Evolutionary conservation across 75 land plant species (phyloP).

Genomic region (Selaginella tamariscina): DNA sequence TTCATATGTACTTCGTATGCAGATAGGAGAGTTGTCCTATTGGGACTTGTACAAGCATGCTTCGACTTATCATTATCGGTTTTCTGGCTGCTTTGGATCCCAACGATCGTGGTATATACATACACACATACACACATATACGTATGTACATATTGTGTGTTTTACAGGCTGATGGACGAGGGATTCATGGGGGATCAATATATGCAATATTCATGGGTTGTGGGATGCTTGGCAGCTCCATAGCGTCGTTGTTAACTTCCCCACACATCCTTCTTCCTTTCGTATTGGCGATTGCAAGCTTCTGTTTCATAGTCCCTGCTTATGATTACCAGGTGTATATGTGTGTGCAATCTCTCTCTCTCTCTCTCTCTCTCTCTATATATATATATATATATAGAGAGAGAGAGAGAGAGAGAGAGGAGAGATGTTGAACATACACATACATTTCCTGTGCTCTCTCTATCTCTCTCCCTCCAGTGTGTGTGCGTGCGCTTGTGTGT

Average conservation of each 20-base stretch:
- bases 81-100: slow-evolving; percentile 86
- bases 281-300: slow-evolving; percentile 34
- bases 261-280: slow-evolving; percentile 34
- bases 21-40: slow-evolving; percentile 58
- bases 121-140: no score
- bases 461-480: no score
- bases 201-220: slow-evolving; percentile 68
- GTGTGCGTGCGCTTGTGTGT: no score
- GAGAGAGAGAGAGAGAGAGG: no score
- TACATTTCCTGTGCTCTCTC: no score
- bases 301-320: slow-evolving; percentile 51
- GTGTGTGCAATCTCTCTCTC: not conserved
- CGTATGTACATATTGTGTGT: not conserved
- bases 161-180: slow-evolving; percentile 92
- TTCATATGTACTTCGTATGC: slow-evolving; percentile 8
- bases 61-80: slow-evolving; percentile 41
- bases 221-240: slow-evolving; percentile 69
- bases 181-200: slow-evolving; percentile 49
- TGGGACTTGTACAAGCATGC: slow-evolving; percentile 59
- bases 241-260: slow-evolving; percentile 50
- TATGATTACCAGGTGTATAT: slow-evolving; percentile 81
- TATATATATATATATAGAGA: no score
- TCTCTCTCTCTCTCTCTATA: no score
- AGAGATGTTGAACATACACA: no score
- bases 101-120: slow-evolving; percentile 69